These are phyloP conservation scores for Trichoderma cornu-damae DNA, from an alignment of 2,329 filamentous ascomycete genomes.

Conservation along the genomic window DNA sequence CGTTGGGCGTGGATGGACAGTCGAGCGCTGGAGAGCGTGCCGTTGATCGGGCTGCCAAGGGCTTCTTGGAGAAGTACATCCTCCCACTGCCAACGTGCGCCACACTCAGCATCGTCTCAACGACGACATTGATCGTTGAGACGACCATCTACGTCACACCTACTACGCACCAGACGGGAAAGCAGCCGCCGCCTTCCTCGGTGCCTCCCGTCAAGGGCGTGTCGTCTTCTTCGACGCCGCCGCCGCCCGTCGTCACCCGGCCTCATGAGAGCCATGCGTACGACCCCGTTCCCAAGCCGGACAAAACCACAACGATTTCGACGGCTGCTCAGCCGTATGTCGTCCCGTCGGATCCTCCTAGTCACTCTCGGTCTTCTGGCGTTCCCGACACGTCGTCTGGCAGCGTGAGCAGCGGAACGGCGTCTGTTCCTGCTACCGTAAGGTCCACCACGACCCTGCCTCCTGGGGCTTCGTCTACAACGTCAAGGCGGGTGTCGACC, in stretches of 20 bases:
- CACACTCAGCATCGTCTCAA: not conserved
- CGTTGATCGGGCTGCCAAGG: not conserved
- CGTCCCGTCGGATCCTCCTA: not conserved
- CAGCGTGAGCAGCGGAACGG: not conserved
- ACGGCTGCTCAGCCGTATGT: not conserved
- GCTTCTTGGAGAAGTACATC: not conserved
- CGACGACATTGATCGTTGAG: constrained; percentile 31
- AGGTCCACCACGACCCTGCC: not conserved
- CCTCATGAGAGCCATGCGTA: not conserved
- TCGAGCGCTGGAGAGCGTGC: not conserved
- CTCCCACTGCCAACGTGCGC: not conserved
- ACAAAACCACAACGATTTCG: not conserved
- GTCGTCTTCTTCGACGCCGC: not conserved
- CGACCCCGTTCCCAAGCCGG: not conserved
- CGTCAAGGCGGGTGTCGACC: not conserved
- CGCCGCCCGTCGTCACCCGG: no score
- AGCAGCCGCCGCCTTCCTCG: not conserved
- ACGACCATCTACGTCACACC: constrained; percentile 32
- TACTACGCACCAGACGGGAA: constrained; percentile 8
- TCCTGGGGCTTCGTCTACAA: not conserved
- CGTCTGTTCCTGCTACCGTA: no score
- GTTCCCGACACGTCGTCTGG: not conserved
- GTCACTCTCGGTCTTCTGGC: not conserved
- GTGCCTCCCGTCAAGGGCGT: not conserved
- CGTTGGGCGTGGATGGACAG: not conserved